Conservation (phyloP, 768 basidiomycete species). For the Lactarius quietus region DNA sequence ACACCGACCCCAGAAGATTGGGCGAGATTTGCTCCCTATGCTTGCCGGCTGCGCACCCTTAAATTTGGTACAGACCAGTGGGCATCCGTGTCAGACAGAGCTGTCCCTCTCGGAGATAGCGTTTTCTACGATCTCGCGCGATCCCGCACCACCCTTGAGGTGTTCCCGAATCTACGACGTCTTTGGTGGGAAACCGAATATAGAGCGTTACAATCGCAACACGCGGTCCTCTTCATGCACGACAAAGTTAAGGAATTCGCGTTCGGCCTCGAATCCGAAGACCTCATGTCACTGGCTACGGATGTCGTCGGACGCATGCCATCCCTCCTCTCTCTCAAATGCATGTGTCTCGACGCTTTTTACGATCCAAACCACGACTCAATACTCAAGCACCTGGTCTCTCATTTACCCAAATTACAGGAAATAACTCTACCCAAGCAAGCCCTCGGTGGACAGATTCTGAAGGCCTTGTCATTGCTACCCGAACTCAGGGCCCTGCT, state of each 20-base stretch:
- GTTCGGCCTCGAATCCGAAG: not conserved
- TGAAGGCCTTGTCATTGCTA: slow-evolving; percentile 16
- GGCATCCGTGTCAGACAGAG: not conserved
- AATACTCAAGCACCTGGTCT: slow-evolving; percentile 11
- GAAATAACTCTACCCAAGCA: slow-evolving; percentile 19
- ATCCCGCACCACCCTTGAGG: slow-evolving; percentile 24
- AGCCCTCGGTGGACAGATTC: not conserved
- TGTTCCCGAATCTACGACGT: slow-evolving; percentile 24
- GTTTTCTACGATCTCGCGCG: slow-evolving; percentile 25
- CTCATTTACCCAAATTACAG: slow-evolving; percentile 11
- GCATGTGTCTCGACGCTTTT: not conserved
- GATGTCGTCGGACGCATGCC: slow-evolving; percentile 25
- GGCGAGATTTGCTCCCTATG: slow-evolving; percentile 23
- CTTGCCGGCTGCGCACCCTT: slow-evolving; percentile 25
- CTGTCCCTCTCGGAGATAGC: not conserved
- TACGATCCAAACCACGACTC: not conserved
- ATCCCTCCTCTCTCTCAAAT: slow-evolving; percentile 14
- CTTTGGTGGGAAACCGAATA: slow-evolving; percentile 13
- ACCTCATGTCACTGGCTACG: not conserved
- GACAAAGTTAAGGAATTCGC: slow-evolving; percentile 23
- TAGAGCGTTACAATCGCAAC: not conserved
- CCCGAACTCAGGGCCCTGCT: slow-evolving; percentile 21
- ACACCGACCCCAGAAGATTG: slow-evolving; percentile 24
- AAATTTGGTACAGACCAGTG: not conserved
- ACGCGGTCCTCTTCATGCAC: slow-evolving; percentile 25